Base-by-base conservation (phyloP, 179 eudicot genomes). In the Beta corolliflora region DNA sequence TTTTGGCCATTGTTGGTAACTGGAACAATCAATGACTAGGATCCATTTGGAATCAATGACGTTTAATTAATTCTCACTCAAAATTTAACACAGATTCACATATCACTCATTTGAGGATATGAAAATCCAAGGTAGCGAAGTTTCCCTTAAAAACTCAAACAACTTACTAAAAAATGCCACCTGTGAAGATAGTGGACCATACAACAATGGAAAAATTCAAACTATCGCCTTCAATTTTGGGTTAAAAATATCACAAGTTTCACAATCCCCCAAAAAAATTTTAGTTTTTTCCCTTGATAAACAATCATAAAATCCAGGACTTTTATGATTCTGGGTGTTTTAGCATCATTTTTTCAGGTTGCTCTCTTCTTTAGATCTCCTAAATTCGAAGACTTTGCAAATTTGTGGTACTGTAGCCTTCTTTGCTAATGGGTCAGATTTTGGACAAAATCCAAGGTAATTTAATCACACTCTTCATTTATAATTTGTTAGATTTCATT, bases 181-280 rank as follows among this genome's bases (percentile, higher is more conserved):
- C 44, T 79, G 81, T 71, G 29, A 58, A 44, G 76, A 55, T 0
- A 44, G 50, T 36, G 44, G 41, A 68, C 23, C 66, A 9, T 79
- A 8, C 67, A 79, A 6, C 48, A 36, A 46, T 77, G 4, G 82
- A 72, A 72, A 73, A 10, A 31, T 48, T 53, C 45, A 75, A 80
- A 71, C 64, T 61, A 15, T 80, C 86, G 21, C 70, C 69, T 80
- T 81, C 64, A 31, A 45, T 15, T 29, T 59, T 44, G 69, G 61
- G 45, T 54, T 60, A 55, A 75, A 46, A 74, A 21, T 25, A 31
- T 63, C 65, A 67, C 31, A 65, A 75, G 8, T 46, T 21, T 25
- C 80, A 21, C 31, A 25, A 25, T 25, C 29, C 1, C 29, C 29
- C 29, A 25, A 25, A 25, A 25, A 25, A 25, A 25, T 0, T 25